Base-by-base conservation (phyloP, 176 grass and related monocot species). In the Eragrostis nindensis region DNA sequence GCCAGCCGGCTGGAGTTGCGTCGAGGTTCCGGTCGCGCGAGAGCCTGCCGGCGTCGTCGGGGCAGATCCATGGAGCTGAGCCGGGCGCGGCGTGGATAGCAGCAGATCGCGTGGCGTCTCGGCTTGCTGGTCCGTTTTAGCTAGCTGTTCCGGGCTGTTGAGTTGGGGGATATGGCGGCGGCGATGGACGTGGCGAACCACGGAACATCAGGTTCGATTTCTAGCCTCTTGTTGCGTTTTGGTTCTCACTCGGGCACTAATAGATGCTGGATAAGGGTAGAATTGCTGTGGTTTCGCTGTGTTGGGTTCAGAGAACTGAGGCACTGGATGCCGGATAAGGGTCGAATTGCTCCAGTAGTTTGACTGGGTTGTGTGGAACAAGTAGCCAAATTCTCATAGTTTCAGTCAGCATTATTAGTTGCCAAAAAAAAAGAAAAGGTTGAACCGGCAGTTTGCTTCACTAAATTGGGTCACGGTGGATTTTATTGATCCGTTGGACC, bases 151-250 rank as follows among this genome's bases (percentile, higher is more conserved):
- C 1, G 7, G 22, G 8, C 21, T 41, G n/a, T 22, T 68, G 43
- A 50, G 6, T 41, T 22, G 1, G 17, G 14, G 1, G 32, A 3
- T 3, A 68, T 86, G 78, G 78, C 88, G 1, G 73, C 83, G 5
- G 73, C 79, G 67, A 68, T 82, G 88, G 60, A 73, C 22, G 76
- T 43, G 30, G 18, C 50, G 8, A 78, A 74, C 56, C 14, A 49
- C 21, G 73, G 12, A 6, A 52, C 39, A 55, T 4, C 83, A 90
- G 88, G 88, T 90, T 74, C n/a, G 88, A 73, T 39, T 77, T 74
- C 73, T 18, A 40, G 76, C 22, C 46, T 54, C 56, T 32, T 0
- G 21, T 46, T 30, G 26, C 24, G 18, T 29, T 32, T 68, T 59
- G 8, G n/a, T 25, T 59, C 32, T 4, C 15, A 11, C 6, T 14